These are phyloP conservation scores for Penicillium coffeae DNA, from an alignment of 495 filamentous ascomycete species.

Conservation along the genomic window DNA sequence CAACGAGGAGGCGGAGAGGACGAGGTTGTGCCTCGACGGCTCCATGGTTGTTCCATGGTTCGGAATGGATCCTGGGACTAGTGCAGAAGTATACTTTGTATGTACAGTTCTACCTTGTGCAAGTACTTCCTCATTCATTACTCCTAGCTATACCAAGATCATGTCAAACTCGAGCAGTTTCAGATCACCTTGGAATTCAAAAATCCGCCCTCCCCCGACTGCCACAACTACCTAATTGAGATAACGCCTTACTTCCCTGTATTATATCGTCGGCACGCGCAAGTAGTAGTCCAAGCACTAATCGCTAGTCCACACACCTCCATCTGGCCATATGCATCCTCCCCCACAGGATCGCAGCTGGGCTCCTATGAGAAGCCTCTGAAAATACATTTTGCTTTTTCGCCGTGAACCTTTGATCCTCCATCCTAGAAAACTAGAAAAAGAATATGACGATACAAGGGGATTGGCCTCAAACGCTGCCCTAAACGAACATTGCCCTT, in stretches of 20 bases:
- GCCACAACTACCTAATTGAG: too few relatives aligned
- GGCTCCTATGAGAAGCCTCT: background rate
- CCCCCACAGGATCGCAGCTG: background rate
- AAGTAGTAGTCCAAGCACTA: background rate
- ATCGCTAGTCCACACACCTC: background rate
- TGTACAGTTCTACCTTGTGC: background rate
- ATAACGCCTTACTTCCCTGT: too few relatives aligned
- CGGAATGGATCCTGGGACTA: constrained; percentile 11
- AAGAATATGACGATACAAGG: background rate
- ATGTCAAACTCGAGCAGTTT: background rate
- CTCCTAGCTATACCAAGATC: background rate
- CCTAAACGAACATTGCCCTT: too few relatives aligned
- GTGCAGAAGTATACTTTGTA: background rate
- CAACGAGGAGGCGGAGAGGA: constrained; percentile 19
- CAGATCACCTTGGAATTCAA: background rate
- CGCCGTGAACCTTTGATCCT: background rate
- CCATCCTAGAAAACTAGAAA: background rate
- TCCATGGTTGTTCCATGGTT: constrained; percentile 15
- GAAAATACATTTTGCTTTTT: background rate
- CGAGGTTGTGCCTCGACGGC: constrained; percentile 8
- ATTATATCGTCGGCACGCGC: background rate
- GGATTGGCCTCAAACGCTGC: too few relatives aligned
- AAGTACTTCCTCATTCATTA: too few relatives aligned
- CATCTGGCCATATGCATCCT: background rate
- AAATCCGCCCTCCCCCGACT: background rate